Base-by-base conservation (phyloP, 2,329 filamentous ascomycete species). In the Monilinia aucupariae region DNA sequence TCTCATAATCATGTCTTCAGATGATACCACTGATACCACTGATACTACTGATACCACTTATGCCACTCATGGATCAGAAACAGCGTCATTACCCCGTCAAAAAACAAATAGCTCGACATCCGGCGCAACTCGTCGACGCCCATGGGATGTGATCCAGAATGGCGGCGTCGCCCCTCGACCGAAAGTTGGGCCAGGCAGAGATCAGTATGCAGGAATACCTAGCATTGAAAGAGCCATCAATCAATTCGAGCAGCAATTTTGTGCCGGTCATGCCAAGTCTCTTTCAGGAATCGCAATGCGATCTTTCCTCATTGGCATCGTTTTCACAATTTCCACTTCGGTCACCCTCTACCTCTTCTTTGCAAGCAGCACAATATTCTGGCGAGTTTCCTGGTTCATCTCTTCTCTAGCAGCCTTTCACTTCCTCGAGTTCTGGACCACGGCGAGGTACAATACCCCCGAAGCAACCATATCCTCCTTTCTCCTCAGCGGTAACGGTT, bases 401-500 rank as follows among this genome's bases (percentile, higher is more conserved):
- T 78, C 78, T 59, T 79, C 85, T 17, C 86, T 97, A 54, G 83
- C 87, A 32, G 70, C 88, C 37, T 97, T 97, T 78, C 94, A 99
- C 80, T 97, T 96, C 77, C 86, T 97, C 75, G 94, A 99, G 77
- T 99, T 92, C 80, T 96, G 87, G 81, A 91, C 87, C 39, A 97
- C 93, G 0, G 92, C 93, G 10, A 80, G 82, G 62, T 90, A 89
- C 78, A 97, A 97, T 76, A 91, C 90, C 0, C 81, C 82, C 20
- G 81, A 85, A 59, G 91, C 90, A 25, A 83, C 81, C 30, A 80
- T 92, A 25, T 83, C 84, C 60, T 89, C 90, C 43, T 99, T 96
- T 75, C 84, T 99, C 17, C 81, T 97, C 43, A 88, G 86, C 45
- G 85, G 85, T 56, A 99, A 99, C 75, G 94, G 94, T 75, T 84